Evolutionary conservation across 1,284 basidiomycete genomes (phyloP).

Genomic region (Sporisorium graminicola): DNA sequence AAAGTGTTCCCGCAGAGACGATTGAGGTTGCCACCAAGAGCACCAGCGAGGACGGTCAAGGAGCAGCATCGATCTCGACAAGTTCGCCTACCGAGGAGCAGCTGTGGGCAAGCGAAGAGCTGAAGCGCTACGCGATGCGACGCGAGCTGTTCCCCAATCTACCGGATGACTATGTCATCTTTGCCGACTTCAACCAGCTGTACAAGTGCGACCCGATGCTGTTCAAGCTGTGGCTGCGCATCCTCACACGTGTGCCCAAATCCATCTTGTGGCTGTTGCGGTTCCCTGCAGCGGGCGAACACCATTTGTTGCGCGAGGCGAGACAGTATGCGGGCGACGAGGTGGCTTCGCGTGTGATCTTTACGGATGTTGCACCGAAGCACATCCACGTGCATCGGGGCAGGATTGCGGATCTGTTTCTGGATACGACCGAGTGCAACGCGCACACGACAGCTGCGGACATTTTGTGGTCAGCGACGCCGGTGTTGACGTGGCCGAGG

Average conservation of each 20-base stretch:
- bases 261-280: constrained; percentile 77
- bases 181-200: constrained; percentile 78
- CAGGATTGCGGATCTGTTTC: constrained; percentile 75
- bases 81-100: constrained; percentile 47
- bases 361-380: constrained; percentile 76
- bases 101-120: constrained; percentile 74
- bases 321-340: constrained; percentile 74
- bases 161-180: constrained; percentile 73
- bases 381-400: constrained; percentile 75
- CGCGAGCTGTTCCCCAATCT: constrained; percentile 71
- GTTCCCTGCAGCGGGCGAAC: constrained; percentile 75
- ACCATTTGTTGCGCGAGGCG: constrained; percentile 74
- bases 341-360: constrained; percentile 74
- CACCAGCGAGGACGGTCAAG: not conserved
- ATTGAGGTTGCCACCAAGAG: constrained; percentile 15
- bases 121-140: constrained; percentile 73
- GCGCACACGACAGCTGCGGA: constrained; percentile 77
- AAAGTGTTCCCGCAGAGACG: constrained; percentile 28
- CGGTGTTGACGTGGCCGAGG: constrained; percentile 76
- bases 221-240: constrained; percentile 75
- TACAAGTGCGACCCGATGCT: constrained; percentile 71
- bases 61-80: not conserved
- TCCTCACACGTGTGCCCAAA: constrained; percentile 73
- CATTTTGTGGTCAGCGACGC: constrained; percentile 77
- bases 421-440: constrained; percentile 78